phyloP scores from a whole-genome alignment of 352 stramenopile genomes.

The Phytopythium delawarense region DNA sequence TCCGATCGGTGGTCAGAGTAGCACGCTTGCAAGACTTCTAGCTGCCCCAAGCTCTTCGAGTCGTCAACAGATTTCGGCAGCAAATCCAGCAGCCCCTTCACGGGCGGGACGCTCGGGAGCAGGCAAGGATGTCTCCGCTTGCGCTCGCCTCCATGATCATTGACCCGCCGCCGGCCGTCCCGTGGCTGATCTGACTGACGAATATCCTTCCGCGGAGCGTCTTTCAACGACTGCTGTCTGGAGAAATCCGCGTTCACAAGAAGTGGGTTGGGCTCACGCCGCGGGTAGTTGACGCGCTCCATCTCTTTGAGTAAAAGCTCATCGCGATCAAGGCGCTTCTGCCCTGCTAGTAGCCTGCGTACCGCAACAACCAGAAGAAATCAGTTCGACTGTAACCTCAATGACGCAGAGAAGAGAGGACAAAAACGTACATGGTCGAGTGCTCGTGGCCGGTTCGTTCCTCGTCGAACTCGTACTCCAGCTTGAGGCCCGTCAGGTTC shows the following conservation, averaged over 20 bases:
- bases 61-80: slow-evolving; percentile 72
- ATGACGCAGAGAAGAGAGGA: background rate
- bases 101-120: slow-evolving; percentile 73
- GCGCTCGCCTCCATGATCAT: slow-evolving; percentile 28
- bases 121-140: slow-evolving; percentile 63
- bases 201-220: slow-evolving; percentile 5
- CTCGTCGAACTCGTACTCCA: slow-evolving; percentile 83
- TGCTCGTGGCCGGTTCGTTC: slow-evolving; percentile 69
- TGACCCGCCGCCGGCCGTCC: slow-evolving; percentile 6
- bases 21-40: slow-evolving; percentile 80
- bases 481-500: slow-evolving; percentile 76
- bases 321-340: slow-evolving; percentile 74
- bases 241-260: slow-evolving; percentile 32
- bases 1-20: slow-evolving; percentile 68
- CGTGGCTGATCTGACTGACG: background rate
- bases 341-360: slow-evolving; percentile 47
- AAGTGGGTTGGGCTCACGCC: slow-evolving; percentile 52
- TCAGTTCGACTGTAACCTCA: background rate
- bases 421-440: slow-evolving; percentile 22
- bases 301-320: slow-evolving; percentile 73
- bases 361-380: slow-evolving; percentile 5
- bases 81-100: slow-evolving; percentile 81
- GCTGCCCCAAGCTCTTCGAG: slow-evolving; percentile 44
- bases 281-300: slow-evolving; percentile 26
- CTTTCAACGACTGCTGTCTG: slow-evolving; percentile 16